Evolutionary conservation across 805 yeast genomes (phyloP), one percentile per base, ranked within the genome.

Genomic region (Starmerella bombicola): DNA sequence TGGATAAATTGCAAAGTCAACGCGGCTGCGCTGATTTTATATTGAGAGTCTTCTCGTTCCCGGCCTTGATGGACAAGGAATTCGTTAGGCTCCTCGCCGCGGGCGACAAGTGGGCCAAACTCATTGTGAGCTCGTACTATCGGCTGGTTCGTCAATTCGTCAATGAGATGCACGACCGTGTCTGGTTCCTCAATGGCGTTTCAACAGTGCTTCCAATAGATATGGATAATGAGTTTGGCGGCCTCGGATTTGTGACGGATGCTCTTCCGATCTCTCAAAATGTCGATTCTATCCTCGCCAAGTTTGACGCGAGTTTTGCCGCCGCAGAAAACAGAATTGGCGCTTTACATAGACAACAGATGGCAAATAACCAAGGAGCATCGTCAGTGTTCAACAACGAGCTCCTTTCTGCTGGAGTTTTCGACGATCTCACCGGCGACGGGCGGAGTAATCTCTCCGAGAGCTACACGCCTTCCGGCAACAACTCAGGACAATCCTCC

Each of bases 171-270:
- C 81, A 80, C 57, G 91, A 85, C 53, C 73, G 73, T 51, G 93
- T 86, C 15, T 86, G 96, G 96, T 85, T 86, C 52, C 66, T 86
- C 48, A 94, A 86, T 60, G 96, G 96, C 3, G 91, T 84, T 2
- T 74, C 91, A 4, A 75, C 77, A 40, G 93, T 85, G 1, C 66
- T 86, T 35, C 95, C 95, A 0, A 93, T 78, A 9, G 94, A 85
- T 58, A 93, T 83, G 40, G 95, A 86, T 52, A 84, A 80, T 53
- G 46, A 54, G 40, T 80, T 82, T 55, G 76, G 86, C 12, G 93
- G 94, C 3, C 48, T 54, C 5, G 58, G 58, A 4, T 54, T 54
- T 31, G 49, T 54, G 5, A 52, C 30, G 82, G 93, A 50, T 25
- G 57, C 56, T 7, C 40, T 33, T 67, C 74, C 40, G 3, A 47